Conservation (phyloP, 768 basidiomycete genomes). For the Boletellus ananiceps region DNA sequence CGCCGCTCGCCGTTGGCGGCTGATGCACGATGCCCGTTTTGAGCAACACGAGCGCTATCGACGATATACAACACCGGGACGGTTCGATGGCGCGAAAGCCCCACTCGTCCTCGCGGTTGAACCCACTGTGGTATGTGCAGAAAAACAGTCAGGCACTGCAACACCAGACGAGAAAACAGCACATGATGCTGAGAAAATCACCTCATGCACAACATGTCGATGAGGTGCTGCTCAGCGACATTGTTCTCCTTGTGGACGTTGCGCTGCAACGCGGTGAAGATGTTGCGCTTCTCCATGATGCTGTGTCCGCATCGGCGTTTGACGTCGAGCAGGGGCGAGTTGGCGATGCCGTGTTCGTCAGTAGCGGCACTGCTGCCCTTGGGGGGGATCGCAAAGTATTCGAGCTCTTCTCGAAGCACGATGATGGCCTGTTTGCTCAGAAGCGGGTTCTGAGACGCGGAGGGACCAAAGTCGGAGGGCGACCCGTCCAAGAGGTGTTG, state of each 20-base stretch:
- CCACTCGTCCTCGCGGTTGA: slow-evolving; percentile 97
- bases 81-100: slow-evolving; percentile 96
- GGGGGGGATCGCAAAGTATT: slow-evolving; percentile 95
- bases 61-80: slow-evolving; percentile 94
- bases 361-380: slow-evolving; percentile 57
- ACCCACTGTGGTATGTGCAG: slow-evolving; percentile 51
- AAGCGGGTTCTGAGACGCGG: slow-evolving; percentile 82
- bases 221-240: slow-evolving; percentile 96
- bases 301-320: slow-evolving; percentile 86
- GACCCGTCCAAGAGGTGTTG: slow-evolving; percentile 71
- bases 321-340: slow-evolving; percentile 68
- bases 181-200: slow-evolving; percentile 31
- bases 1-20: slow-evolving; percentile 45
- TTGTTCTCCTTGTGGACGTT: slow-evolving; percentile 99
- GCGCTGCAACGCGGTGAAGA: slow-evolving; percentile 96
- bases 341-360: slow-evolving; percentile 77
- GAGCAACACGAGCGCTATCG: slow-evolving; percentile 93
- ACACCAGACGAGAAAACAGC: neutral
- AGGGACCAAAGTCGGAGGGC: slow-evolving; percentile 53
- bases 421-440: slow-evolving; percentile 97
- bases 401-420: slow-evolving; percentile 94
- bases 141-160: slow-evolving; percentile 7
- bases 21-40: slow-evolving; percentile 94
- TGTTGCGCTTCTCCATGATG: slow-evolving; percentile 83
- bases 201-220: slow-evolving; percentile 99